Conservation (phyloP, 75 land plant genomes). For the Larix kaempferi region DNA sequence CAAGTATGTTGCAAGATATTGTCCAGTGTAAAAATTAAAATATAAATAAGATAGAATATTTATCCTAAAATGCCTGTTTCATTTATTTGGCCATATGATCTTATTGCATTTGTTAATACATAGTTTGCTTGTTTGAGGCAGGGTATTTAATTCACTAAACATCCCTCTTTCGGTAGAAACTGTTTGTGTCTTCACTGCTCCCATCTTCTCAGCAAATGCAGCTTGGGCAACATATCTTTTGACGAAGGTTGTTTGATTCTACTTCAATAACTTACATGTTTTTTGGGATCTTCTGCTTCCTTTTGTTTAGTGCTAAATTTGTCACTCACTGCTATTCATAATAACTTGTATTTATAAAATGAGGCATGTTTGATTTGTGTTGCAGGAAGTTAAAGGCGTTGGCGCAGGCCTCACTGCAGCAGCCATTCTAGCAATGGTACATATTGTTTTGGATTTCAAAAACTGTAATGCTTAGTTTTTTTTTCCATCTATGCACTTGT, state of each 20-base stretch:
- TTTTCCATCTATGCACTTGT: neutral
- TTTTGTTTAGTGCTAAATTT: neutral
- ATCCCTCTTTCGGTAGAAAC: slow-evolving; percentile 99
- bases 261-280: neutral
- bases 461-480: neutral
- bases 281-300: neutral
- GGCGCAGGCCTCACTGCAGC: slow-evolving; percentile 99
- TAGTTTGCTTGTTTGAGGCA: slow-evolving; percentile 23
- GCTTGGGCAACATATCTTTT: slow-evolving; percentile 98
- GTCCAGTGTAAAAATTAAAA: neutral
- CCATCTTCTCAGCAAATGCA: slow-evolving; percentile 93
- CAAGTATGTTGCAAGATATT: neutral
- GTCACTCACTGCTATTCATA: neutral
- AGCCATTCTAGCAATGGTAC: slow-evolving; percentile 88
- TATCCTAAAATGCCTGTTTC: neutral
- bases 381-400: slow-evolving; percentile 96
- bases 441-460: neutral
- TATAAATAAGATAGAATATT: neutral
- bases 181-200: slow-evolving; percentile 99
- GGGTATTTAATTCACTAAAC: slow-evolving; percentile 82
- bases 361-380: neutral
- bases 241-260: slow-evolving; percentile 62
- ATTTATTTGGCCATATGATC: neutral
- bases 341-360: neutral
- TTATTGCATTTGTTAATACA: neutral